A percentile compares a stretch with the other conserved stretches of the same genome.
phyloP scores from a whole-genome alignment of 257 asterid species.

The Nicotiana knightiana region DNA sequence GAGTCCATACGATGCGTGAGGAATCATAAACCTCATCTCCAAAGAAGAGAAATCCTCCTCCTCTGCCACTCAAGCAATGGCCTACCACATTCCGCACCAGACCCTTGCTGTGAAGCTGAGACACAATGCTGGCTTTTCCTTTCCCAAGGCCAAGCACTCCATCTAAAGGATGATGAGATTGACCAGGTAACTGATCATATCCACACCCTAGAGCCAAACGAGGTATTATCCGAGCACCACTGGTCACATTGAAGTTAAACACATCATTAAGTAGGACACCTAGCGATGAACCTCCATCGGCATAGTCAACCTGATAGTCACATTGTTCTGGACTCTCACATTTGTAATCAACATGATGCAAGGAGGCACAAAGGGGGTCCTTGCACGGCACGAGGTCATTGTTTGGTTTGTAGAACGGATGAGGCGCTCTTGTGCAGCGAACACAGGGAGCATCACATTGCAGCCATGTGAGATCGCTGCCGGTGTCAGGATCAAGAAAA shows the following conservation, averaged over 20 bases:
- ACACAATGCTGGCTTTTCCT: slow-evolving; percentile 73
- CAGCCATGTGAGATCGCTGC: slow-evolving; percentile 99
- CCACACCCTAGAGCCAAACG: slow-evolving; percentile 93
- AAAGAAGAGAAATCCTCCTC: slow-evolving; percentile 83
- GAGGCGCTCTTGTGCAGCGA: slow-evolving; percentile 85
- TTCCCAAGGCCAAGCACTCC: slow-evolving; percentile 97
- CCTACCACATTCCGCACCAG: slow-evolving; percentile 62
- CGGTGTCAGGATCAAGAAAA: slow-evolving; percentile 98
- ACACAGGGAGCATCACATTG: slow-evolving; percentile 99
- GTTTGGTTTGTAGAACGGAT: slow-evolving; percentile 87
- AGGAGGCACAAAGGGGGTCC: slow-evolving; percentile 86
- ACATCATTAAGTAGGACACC: slow-evolving; percentile 85
- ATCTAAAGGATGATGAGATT: slow-evolving; percentile 68
- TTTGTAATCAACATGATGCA: slow-evolving; percentile 63
- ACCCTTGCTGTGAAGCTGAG: slow-evolving; percentile 79
- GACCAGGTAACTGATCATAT: slow-evolving; percentile 84
- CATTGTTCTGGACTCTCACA: slow-evolving; percentile 85
- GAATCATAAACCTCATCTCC: slow-evolving; percentile 79
- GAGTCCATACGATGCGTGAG: slow-evolving; percentile 71
- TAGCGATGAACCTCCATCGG: slow-evolving; percentile 98
- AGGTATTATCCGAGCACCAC: slow-evolving; percentile 51
- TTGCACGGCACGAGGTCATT: slow-evolving; percentile 76
- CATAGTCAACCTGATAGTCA: slow-evolving; percentile 96
- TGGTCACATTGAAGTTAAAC: slow-evolving; percentile 56
- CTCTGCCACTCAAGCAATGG: slow-evolving; percentile 68